These are phyloP conservation scores for Clohesyomyces aquaticus DNA, from an alignment of 495 filamentous ascomycete species.

Conservation along the genomic window DNA sequence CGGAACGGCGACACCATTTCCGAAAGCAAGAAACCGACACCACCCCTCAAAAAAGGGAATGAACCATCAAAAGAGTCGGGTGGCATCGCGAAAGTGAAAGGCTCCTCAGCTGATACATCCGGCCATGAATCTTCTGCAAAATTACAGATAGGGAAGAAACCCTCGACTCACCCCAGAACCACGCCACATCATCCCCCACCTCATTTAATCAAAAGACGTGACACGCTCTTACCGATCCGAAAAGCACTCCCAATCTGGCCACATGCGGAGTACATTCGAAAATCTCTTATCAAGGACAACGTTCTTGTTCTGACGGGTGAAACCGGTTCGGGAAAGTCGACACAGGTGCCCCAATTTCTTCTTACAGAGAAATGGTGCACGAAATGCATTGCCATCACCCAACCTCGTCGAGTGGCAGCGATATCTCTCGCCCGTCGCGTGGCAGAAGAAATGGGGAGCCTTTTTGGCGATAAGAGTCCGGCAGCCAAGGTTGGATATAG, in stretches of 20 bases:
- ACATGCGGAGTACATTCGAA: conserved; percentile 69
- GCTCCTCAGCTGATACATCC: neutral
- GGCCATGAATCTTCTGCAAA: neutral
- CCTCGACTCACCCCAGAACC: neutral
- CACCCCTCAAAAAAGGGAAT: conserved; percentile 2
- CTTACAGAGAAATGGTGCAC: conserved; percentile 78
- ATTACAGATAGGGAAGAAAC: no score
- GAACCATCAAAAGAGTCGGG: conserved; percentile 11
- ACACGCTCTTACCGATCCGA: conserved; percentile 55
- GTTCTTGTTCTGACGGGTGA: conserved; percentile 88
- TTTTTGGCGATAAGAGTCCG: conserved; percentile 65
- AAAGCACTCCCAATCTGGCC: conserved; percentile 81
- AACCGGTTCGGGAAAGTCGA: conserved; percentile 96
- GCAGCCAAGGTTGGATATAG: conserved; percentile 86
- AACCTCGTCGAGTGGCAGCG: conserved; percentile 91
- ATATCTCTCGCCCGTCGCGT: conserved; percentile 91
- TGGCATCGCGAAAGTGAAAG: conserved; percentile 1
- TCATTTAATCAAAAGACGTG: conserved; percentile 32
- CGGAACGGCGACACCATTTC: conserved; percentile 41
- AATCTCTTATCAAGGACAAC: conserved; percentile 64
- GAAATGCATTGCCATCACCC: conserved; percentile 92
- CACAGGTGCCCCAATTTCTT: conserved; percentile 92
- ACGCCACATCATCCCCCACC: conserved; percentile 8
- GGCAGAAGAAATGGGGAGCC: conserved; percentile 85
- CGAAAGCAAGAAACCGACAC: conserved; percentile 7